Evolutionary conservation across 768 basidiomycete species (phyloP), one percentile per base, ranked within the genome.

Genomic region (Lactarius quietus): DNA sequence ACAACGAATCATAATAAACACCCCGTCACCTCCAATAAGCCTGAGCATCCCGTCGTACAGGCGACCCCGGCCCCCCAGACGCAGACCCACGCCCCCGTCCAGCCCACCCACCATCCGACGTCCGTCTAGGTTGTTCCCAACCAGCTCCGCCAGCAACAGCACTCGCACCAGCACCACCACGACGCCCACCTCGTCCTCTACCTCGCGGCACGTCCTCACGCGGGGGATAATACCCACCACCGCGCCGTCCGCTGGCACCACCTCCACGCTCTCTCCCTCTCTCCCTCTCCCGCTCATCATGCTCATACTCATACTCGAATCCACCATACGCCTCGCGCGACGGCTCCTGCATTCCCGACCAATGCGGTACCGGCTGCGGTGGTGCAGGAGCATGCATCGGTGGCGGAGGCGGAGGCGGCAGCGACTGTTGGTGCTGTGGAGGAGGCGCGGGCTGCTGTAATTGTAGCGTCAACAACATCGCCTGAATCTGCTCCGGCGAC

Each of bases 401-500:
- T 14, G 29, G 20, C 45, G 51, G 53, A 6, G 41, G 43, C 12
- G 12, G 36, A 1, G 28, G 64, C 5, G 57, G 31, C 31, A 29
- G 43, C 4, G 31, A 35, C 8, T 53, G 52, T 29, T 53, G 52
- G 3, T 59, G 3, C 17, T 28, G 18, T 18, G 56, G n/a, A 3
- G 20, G 14, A 12, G 41, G 63, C n/a, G n/a, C n/a, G n/a, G n/a
- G n/a, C 7, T 64, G 63, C 3, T 62, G 65, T 36, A 36, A 36
- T 20, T 77, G 73, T 5, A 92, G 78, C 0, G 86, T 81, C 39
- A 82, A 81, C 15, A 92, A 76, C 75, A 92, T 84, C 56, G 82
- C 74, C 66, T 89, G 86, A 41, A 92, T 84, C 72, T 92, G 90
- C 57, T 89, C 90, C 0, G 89, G 88, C 3, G 88, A 89, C 18